Evolutionary conservation across 2,329 filamentous ascomycete genomes (phyloP), one percentile per base, ranked within the genome.

Genomic region (Aspergillus cejpii): DNA sequence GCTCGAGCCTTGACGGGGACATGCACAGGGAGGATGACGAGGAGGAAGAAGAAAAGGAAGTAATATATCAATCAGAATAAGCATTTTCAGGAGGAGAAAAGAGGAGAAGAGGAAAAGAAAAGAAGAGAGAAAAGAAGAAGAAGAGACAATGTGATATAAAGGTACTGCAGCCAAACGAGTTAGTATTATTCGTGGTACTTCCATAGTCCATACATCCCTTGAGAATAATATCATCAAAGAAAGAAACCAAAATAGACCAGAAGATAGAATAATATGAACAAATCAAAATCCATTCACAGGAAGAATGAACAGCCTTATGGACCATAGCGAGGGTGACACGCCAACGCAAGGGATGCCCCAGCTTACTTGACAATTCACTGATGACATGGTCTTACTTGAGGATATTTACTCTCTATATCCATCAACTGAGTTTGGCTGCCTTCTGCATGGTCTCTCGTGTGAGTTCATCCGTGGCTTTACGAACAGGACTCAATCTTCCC

Each of bases 401-500:
- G n/a, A n/a, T n/a, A n/a, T n/a, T n/a, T n/a, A n/a, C n/a, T n/a
- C n/a, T n/a, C n/a, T n/a, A n/a, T n/a, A n/a, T 4, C 17, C 28
- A 31, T 31, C 28, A 64, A 48, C 56, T 62, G 17, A 75, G 64
- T 61, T 75, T 76, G 51, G 72, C 71, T 43, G 74, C 75, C 56
- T 71, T 68, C 53, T 66, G 68, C 54, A 79, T 57, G 39, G 74
- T 71, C 53, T 75, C 71, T 49, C 69, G 71, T 1, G 74, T 77
- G 31, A 79, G 60, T 52, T 74, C 67, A 48, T 81, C 76, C 0
- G 73, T 74, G 6, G 72, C 68, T 49, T 68, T 72, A 55, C 70
- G 72, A 31, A 70, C 64, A 44, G 75, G 71, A 26, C 71, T 71
- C 56, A 85, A 59, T 51, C 78, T 64, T 1, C 81, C 81, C 58